A percentile compares a stretch with the other conserved stretches of the same genome.
Evolutionary conservation across 169 alveolate genomes (phyloP).

Genomic region (Eimeria brunetti): DNA sequence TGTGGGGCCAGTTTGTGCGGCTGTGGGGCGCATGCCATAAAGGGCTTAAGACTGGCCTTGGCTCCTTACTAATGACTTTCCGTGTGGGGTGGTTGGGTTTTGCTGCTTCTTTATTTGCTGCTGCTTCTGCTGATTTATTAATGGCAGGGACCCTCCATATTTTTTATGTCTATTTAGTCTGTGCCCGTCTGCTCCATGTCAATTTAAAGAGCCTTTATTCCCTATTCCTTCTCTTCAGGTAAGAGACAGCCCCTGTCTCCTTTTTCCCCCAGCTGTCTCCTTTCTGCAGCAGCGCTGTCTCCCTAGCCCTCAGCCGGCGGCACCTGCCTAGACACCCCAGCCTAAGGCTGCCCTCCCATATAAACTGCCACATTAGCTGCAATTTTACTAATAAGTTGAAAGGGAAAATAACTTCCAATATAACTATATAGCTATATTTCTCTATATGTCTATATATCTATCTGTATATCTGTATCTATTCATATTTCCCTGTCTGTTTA

Average conservation of each 20-base stretch:
- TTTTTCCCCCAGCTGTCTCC: not conserved
- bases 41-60: constrained; percentile 39
- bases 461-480: no score
- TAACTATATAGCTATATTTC: no score
- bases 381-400: no score
- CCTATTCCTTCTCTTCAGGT: constrained; percentile 76
- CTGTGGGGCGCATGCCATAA: constrained; percentile 41
- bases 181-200: constrained; percentile 67
- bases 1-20: not conserved
- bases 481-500: no score
- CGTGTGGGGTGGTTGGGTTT: constrained; percentile 66
- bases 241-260: not conserved
- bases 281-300: no score
- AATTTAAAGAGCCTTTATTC: constrained; percentile 67
- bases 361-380: no score
- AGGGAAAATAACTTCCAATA: no score
- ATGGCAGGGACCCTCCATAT: constrained; percentile 68
- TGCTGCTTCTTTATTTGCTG: constrained; percentile 42
- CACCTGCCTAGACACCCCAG: no score
- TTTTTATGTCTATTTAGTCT: constrained; percentile 75
- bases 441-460: no score
- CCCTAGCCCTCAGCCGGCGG: no score
- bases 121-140: constrained; percentile 64
- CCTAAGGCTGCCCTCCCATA: no score
- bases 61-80: constrained; percentile 33